Base-by-base conservation (phyloP, 2,329 filamentous ascomycete species). In the Conoideocrella luteorostrata region DNA sequence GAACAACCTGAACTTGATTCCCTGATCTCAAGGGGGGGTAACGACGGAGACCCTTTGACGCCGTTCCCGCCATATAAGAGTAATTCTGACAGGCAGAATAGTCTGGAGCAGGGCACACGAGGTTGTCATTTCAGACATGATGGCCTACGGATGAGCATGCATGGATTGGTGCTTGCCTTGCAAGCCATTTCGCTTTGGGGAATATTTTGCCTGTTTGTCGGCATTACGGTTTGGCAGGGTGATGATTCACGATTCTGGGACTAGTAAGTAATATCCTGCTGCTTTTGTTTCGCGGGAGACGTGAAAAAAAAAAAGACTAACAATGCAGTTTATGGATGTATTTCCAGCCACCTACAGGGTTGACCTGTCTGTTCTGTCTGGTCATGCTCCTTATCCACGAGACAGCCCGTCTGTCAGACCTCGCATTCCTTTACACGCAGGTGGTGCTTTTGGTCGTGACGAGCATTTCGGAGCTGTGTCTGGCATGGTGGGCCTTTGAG, bases 321-420 rank as follows among this genome's bases (percentile, higher is more conserved):
- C n/a, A n/a, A n/a, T 26, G 2, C 17, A 63, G 61, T 52, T 47
- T 63, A 7, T 60, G 57, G 56, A 52, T 45, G 6, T 46, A 55
- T 2, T 50, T 51, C 2, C 48, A 54, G 7, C 50, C 56, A 0
- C 34, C 45, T 2, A 49, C 61, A 4, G 42, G 47, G 1, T 20
- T 41, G 7, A 42, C 55, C 0, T 39, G 56, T 6, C 32, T 62
- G 17, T 23, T 58, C 22, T 59, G 53, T 30, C 50, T 53, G 7
- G 41, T 24, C 2, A 50, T 53, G 9, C 43, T 62, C 2, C 21
- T 59, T 20, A 29, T 48, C 9, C 55, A 61, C 44, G 61, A 63
- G 42, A 42, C 49, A 17, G 50, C 47, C 2, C 35, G 52, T 1
- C 50, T 64, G 4, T 61, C 59, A 1, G 46, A 56, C 0, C 47